These are phyloP conservation scores for Pseudopyricularia cyperi DNA, from an alignment of 2,329 filamentous ascomycete species.

Conservation along the genomic window DNA sequence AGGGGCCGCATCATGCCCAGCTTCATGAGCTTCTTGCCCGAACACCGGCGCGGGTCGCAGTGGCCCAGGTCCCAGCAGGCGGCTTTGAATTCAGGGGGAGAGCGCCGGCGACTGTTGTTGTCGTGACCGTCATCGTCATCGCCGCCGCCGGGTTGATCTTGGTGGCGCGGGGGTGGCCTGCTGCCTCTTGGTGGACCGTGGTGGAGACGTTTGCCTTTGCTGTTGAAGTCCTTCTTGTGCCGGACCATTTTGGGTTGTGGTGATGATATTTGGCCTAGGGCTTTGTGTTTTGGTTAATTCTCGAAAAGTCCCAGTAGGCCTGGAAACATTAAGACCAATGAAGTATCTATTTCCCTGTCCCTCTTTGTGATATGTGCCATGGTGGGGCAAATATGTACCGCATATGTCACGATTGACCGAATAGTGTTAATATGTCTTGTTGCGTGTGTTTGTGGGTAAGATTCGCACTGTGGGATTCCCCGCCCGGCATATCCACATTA, in stretches of 20 bases:
- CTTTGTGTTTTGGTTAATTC: not conserved
- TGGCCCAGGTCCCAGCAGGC: constrained; percentile 97
- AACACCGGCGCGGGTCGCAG: constrained; percentile 94
- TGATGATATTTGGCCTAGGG: not conserved
- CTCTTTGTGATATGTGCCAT: not conserved
- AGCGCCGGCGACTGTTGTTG: constrained; percentile 6
- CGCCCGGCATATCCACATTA: not conserved
- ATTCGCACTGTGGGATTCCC: not conserved
- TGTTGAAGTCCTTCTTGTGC: constrained; percentile 81
- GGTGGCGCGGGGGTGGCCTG: constrained; percentile 13
- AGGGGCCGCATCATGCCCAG: constrained; percentile 89
- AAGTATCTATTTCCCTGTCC: not conserved
- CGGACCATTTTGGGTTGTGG: constrained; percentile 55
- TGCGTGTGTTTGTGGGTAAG: too few relatives aligned
- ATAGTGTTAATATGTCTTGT: too few relatives aligned
- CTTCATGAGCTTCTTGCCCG: constrained; percentile 86
- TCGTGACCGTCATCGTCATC: constrained; percentile 18
- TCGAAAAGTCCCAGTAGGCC: too few relatives aligned
- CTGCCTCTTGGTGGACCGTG: constrained; percentile 40
- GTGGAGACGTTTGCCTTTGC: constrained; percentile 59
- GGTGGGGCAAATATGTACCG: not conserved
- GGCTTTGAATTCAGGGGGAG: constrained; percentile 60
- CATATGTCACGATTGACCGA: not conserved
- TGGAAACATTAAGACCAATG: too few relatives aligned
- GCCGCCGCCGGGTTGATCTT: constrained; percentile 13